Evolutionary conservation across 2,329 filamentous ascomycete species (phyloP).

Genomic region (Talaromyces atroroseus): DNA sequence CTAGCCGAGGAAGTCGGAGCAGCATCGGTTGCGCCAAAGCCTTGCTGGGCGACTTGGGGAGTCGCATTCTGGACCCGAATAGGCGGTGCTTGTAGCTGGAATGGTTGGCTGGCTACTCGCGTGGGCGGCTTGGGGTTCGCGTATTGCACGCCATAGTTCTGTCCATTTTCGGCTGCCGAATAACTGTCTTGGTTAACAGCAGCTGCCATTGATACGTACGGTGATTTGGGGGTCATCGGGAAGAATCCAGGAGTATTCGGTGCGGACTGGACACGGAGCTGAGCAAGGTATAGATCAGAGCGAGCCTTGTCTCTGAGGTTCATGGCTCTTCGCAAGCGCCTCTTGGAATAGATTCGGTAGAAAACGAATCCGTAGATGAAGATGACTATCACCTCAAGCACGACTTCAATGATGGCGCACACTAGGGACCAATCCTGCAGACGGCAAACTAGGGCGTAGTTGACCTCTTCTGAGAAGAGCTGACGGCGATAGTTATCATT

Average conservation of each 20-base stretch:
- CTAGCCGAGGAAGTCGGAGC: conserved; percentile 20
- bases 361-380: conserved; percentile 90
- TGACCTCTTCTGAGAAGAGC: conserved; percentile 71
- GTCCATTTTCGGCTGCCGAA: conserved; percentile 50
- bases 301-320: conserved; percentile 88
- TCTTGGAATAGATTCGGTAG: conserved; percentile 96
- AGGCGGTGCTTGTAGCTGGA: conserved; percentile 82
- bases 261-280: conserved; percentile 76
- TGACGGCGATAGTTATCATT: conserved; percentile 75
- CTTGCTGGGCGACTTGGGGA: conserved; percentile 60
- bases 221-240: conserved; percentile 58
- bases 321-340: conserved; percentile 94
- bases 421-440: conserved; percentile 87
- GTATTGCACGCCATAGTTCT: conserved; percentile 44
- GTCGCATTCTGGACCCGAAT: conserved; percentile 71
- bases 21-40: conserved; percentile 49
- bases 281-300: conserved; percentile 88
- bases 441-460: conserved; percentile 87
- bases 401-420: conserved; percentile 94
- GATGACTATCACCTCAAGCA: conserved; percentile 87
- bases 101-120: conserved; percentile 49
- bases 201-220: conserved; percentile 33
- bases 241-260: conserved; percentile 86
- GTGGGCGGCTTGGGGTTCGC: conserved; percentile 61
- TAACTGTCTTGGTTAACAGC: conserved; percentile 34